Evolutionary conservation across 2,329 filamentous ascomycete species (phyloP).

Genomic region (Conoideocrella luteorostrata): DNA sequence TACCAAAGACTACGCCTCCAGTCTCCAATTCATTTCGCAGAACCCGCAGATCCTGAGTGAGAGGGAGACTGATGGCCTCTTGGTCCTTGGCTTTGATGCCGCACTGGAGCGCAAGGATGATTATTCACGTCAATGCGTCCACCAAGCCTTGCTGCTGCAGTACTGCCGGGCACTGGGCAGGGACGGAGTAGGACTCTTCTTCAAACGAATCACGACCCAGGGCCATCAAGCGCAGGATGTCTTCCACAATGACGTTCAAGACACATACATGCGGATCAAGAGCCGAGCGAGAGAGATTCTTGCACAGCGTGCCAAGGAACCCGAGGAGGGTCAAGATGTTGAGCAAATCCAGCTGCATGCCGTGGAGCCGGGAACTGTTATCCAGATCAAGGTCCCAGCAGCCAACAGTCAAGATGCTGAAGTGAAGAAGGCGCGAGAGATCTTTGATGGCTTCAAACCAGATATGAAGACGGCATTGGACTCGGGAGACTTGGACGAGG

Average conservation of each 20-base stretch:
- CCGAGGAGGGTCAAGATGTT: slow-evolving; percentile 43
- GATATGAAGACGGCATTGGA: slow-evolving; percentile 78
- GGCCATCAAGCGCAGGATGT: slow-evolving; percentile 86
- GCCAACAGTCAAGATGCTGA: slow-evolving; percentile 60
- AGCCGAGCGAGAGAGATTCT: slow-evolving; percentile 68
- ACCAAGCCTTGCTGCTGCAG: slow-evolving; percentile 86
- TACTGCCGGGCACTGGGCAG: slow-evolving; percentile 87
- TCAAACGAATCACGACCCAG: slow-evolving; percentile 86
- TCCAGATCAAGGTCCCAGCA: slow-evolving; percentile 78
- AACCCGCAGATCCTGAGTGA: slow-evolving; percentile 76
- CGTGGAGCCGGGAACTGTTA: slow-evolving; percentile 85
- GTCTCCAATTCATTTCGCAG: slow-evolving; percentile 68
- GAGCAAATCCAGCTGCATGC: slow-evolving; percentile 98
- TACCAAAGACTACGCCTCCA: slow-evolving; percentile 64
- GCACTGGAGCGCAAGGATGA: slow-evolving; percentile 71
- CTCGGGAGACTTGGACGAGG: slow-evolving; percentile 71
- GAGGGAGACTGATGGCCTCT: slow-evolving; percentile 80
- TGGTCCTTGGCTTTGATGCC: slow-evolving; percentile 87
- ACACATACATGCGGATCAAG: slow-evolving; percentile 78
- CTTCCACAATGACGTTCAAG: slow-evolving; percentile 88
- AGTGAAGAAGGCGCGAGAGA: slow-evolving; percentile 56
- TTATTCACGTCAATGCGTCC: slow-evolving; percentile 79
- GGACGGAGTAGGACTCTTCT: slow-evolving; percentile 87
- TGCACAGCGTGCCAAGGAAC: slow-evolving; percentile 44
- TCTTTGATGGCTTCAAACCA: slow-evolving; percentile 79